Evolutionary conservation across 73 alveolate species (phyloP).

Genomic region (Blepharisma japonicum): DNA sequence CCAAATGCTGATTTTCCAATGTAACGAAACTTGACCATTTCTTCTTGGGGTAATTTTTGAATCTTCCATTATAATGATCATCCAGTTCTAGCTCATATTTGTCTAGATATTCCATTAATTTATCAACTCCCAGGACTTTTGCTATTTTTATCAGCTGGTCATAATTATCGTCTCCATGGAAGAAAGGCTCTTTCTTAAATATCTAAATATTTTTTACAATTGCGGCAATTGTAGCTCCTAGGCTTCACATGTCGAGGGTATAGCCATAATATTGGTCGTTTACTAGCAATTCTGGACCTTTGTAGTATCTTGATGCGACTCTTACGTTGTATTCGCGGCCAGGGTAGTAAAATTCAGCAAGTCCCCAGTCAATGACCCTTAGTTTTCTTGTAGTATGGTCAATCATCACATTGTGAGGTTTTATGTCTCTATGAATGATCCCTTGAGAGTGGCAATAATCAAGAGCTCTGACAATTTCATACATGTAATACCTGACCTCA

Average conservation of each 20-base stretch:
- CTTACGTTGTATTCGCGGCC: conserved; percentile 94
- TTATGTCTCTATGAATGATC: conserved; percentile 95
- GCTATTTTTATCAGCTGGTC: conserved; percentile 96
- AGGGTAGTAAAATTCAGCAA: conserved; percentile 95
- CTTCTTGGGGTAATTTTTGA: conserved; percentile 55
- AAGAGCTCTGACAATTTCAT: conserved; percentile 70
- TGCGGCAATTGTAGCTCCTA: conserved; percentile 91
- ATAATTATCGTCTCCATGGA: conserved; percentile 95
- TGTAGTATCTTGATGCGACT: conserved; percentile 94
- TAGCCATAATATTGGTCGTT: conserved; percentile 82
- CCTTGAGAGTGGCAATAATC: conserved; percentile 95
- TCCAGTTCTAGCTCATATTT: conserved; percentile 56
- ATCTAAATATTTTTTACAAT: conserved; percentile 64
- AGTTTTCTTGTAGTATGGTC: conserved; percentile 81
- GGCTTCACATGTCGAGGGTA: conserved; percentile 90
- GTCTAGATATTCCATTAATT: conserved; percentile 65
- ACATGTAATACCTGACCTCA: conserved; percentile 90
- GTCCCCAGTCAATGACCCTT: conserved; percentile 97
- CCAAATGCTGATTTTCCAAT: conserved; percentile 80
- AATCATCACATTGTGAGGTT: conserved; percentile 96
- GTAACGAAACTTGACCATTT: conserved; percentile 82
- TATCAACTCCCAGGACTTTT: conserved; percentile 90
- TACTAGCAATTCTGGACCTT: conserved; percentile 89
- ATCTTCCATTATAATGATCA: conserved; percentile 48
- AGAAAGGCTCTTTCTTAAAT: conserved; percentile 95